Conservation (phyloP, 192 early-diverging fungal species). For the Linnemannia hyalina region DNA sequence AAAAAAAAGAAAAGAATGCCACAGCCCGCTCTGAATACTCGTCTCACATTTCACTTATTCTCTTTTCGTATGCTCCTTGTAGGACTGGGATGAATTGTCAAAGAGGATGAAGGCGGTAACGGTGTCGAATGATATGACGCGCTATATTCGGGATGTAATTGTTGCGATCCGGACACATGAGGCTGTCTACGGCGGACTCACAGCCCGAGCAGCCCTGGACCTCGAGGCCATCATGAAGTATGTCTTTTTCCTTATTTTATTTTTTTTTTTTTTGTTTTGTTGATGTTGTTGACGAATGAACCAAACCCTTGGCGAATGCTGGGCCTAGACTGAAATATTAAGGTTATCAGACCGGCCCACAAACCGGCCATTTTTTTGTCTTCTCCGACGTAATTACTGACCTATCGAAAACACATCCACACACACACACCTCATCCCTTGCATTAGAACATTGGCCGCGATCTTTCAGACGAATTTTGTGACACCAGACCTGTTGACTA, state of each 20-base stretch:
- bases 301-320: neutral
- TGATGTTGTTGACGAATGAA: neutral
- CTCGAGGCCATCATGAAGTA: constrained; percentile 65
- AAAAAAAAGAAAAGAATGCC: neutral
- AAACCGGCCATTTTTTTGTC: neutral
- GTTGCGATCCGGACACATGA: constrained; percentile 70
- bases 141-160: constrained; percentile 71
- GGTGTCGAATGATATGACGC: constrained; percentile 65
- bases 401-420: too few relatives aligned
- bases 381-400: neutral
- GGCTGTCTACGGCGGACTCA: constrained; percentile 65
- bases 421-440: neutral
- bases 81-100: constrained; percentile 66
- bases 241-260: too few relatives aligned
- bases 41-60: neutral
- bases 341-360: neutral
- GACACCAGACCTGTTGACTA: constrained; percentile 66
- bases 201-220: constrained; percentile 65
- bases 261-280: neutral
- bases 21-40: neutral
- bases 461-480: constrained; percentile 64
- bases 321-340: neutral
- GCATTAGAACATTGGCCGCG: constrained; percentile 59
- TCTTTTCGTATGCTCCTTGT: constrained; percentile 13
- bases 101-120: constrained; percentile 57